These are phyloP conservation scores for Rehmannia glutinosa DNA, from an alignment of 257 asterid species.

Conservation along the genomic window DNA sequence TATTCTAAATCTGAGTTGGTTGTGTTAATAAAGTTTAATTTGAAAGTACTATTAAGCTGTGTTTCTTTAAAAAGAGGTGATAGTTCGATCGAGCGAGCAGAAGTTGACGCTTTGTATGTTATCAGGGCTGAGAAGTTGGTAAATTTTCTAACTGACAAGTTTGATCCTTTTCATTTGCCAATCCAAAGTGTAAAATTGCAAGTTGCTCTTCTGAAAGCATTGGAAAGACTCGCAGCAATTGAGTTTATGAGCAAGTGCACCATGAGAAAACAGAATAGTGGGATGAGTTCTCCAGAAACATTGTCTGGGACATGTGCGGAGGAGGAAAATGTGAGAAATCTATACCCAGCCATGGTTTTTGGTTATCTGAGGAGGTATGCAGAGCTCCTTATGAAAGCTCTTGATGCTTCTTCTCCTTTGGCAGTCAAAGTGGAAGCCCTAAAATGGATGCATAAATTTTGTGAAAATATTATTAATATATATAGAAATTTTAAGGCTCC, in stretches of 20 bases:
- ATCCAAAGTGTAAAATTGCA: constrained; percentile 63
- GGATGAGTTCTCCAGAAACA: constrained; percentile 33
- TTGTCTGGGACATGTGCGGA: constrained; percentile 29
- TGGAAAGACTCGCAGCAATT: constrained; percentile 63
- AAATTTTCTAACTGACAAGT: constrained; percentile 38
- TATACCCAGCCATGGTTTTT: constrained; percentile 43
- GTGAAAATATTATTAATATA: constrained; percentile 51
- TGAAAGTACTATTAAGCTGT: constrained; percentile 70
- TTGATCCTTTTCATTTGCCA: constrained; percentile 62
- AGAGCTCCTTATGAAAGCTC: constrained; percentile 58
- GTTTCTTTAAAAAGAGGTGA: constrained; percentile 42
- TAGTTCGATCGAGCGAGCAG: constrained; percentile 41
- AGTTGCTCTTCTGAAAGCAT: constrained; percentile 55
- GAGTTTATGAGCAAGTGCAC: constrained; percentile 69
- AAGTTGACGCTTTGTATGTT: constrained; percentile 39
- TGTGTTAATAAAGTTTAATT: constrained; percentile 68
- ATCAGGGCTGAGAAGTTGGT: constrained; percentile 63
- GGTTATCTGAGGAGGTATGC: constrained; percentile 61
- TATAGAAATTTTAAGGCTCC: constrained; percentile 38
- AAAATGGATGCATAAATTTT: constrained; percentile 64
- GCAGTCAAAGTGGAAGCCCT: constrained; percentile 79
- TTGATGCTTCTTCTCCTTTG: constrained; percentile 62
- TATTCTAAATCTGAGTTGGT: constrained; percentile 60
- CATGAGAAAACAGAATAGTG: constrained; percentile 34
- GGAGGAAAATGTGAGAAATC: constrained; percentile 41